Conservation (phyloP, 768 basidiomycete species). For the Termitomyces sp. region DNA sequence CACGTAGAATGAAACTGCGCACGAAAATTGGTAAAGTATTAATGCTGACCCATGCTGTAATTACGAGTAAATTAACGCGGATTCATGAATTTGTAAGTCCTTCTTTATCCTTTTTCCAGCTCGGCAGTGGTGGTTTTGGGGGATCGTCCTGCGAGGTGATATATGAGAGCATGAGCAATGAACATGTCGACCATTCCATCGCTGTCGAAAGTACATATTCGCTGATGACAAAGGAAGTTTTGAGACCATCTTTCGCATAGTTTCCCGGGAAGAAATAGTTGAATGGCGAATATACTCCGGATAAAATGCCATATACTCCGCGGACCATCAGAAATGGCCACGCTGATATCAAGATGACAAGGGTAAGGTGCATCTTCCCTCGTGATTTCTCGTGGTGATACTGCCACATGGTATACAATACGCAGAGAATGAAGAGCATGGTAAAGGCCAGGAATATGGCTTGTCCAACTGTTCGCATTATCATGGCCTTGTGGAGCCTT, state of each 20-base stretch:
- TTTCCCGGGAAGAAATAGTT: constrained; percentile 24
- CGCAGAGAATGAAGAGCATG: constrained; percentile 20
- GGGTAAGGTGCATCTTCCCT: constrained; percentile 24
- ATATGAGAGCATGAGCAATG: constrained; percentile 20
- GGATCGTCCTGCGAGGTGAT: constrained; percentile 21
- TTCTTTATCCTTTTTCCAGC: background rate
- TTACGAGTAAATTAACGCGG: background rate
- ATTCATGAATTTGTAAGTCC: background rate
- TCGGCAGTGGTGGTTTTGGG: constrained; percentile 5
- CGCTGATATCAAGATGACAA: constrained; percentile 23
- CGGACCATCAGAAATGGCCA: constrained; percentile 33
- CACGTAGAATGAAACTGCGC: too few relatives aligned
- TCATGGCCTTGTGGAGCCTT: constrained; percentile 23
- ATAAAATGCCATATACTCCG: constrained; percentile 30
- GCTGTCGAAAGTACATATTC: constrained; percentile 26
- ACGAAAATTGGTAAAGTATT: background rate
- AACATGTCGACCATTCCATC: constrained; percentile 26
- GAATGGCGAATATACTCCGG: constrained; percentile 21
- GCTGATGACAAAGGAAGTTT: constrained; percentile 21
- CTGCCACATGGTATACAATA: constrained; percentile 25
- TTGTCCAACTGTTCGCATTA: constrained; percentile 29
- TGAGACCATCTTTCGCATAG: constrained; percentile 21
- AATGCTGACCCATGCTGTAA: background rate
- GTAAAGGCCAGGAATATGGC: constrained; percentile 31
- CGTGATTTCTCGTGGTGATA: constrained; percentile 16